These are phyloP conservation scores for Dichomitus squalens DNA, from an alignment of 1,284 basidiomycete genomes.

Conservation along the genomic window DNA sequence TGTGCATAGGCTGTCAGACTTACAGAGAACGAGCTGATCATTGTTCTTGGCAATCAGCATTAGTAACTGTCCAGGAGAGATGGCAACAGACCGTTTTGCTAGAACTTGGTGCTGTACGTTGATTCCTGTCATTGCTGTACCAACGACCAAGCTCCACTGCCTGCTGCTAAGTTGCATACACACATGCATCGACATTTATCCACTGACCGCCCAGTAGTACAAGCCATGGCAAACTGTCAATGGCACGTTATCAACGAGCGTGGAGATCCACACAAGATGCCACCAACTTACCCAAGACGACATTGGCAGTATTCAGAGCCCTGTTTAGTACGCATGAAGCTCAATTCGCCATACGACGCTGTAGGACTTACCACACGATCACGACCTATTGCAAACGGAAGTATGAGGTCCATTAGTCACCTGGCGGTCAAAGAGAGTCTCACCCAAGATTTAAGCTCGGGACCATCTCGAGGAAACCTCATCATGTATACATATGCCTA, in stretches of 20 bases:
- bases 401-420: neutral
- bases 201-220: constrained; percentile 23
- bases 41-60: neutral
- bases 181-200: neutral
- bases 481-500: constrained; percentile 28
- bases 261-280: neutral
- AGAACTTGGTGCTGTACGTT: constrained; percentile 7
- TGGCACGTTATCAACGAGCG: neutral
- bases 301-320: constrained; percentile 20
- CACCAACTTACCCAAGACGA: constrained; percentile 16
- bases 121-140: neutral
- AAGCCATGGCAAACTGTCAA: constrained; percentile 20
- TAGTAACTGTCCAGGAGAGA: neutral
- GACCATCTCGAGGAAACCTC: constrained; percentile 25
- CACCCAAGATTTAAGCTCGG: constrained; percentile 24
- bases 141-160: constrained; percentile 15
- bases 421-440: neutral
- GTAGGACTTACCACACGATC: constrained; percentile 15
- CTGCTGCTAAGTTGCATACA: neutral
- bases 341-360: neutral
- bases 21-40: constrained; percentile 17
- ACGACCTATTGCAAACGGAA: constrained; percentile 9
- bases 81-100: constrained; percentile 11
- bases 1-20: neutral
- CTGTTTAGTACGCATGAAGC: neutral